A percentile compares a stretch with the other conserved stretches of the same genome.
Evolutionary conservation across 495 filamentous ascomycete genomes (phyloP).

Genomic region (Stereocaulon alpinum): DNA sequence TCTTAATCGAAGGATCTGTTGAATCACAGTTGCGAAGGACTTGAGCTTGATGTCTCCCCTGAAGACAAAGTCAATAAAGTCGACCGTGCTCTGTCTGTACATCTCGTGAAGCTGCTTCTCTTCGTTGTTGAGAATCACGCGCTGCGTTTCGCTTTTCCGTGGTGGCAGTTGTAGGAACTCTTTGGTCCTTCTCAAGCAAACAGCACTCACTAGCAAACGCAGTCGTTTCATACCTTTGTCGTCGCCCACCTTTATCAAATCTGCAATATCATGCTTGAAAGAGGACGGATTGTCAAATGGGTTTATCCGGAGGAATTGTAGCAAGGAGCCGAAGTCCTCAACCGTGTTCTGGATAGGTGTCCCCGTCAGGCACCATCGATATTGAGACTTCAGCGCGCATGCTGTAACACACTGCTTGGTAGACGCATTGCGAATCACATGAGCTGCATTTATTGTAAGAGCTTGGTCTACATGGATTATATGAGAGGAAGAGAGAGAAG

Average conservation of each 20-base stretch:
- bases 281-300: slow-evolving; percentile 22
- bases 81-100: slow-evolving; percentile 1
- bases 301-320: slow-evolving; percentile 18
- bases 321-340: slow-evolving; percentile 18
- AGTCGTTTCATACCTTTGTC: slow-evolving; percentile 27
- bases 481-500: not conserved
- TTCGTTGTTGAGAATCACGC: not conserved
- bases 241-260: slow-evolving; percentile 15
- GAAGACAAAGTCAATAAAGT: slow-evolving; percentile 9
- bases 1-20: slow-evolving; percentile 5
- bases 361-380: slow-evolving; percentile 23
- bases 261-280: slow-evolving; percentile 28
- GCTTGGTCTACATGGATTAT: not conserved
- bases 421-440: slow-evolving; percentile 21
- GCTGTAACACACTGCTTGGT: slow-evolving; percentile 19
- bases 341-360: slow-evolving; percentile 25
- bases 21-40: slow-evolving; percentile 1
- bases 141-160: not conserved
- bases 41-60: not conserved
- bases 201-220: slow-evolving; percentile 30
- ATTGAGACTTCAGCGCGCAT: slow-evolving; percentile 12
- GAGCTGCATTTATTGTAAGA: slow-evolving; percentile 11
- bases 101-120: not conserved
- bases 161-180: slow-evolving; percentile 2
- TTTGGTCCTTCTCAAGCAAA: slow-evolving; percentile 33